Evolutionary conservation across 2,329 filamentous ascomycete species (phyloP).

Genomic region (Immersiporthe knoxdaviesiana): DNA sequence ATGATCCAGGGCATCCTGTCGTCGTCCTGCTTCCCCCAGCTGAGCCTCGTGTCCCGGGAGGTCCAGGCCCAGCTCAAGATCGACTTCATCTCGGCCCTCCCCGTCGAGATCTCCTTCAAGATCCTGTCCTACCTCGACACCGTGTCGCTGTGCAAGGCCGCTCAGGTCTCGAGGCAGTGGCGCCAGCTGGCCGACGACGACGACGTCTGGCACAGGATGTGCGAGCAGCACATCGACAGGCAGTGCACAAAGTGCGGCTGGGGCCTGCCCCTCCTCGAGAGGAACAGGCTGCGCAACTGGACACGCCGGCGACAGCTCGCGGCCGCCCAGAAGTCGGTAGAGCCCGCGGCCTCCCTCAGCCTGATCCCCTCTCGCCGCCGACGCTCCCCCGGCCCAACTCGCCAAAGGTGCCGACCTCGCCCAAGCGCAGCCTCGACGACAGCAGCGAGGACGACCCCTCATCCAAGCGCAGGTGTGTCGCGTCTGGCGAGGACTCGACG

Average conservation of each 20-base stretch:
- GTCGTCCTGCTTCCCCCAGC: slow-evolving; percentile 95
- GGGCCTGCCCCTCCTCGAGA: slow-evolving; percentile 87
- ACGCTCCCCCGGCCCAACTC: slow-evolving; percentile 36
- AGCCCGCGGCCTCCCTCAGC: slow-evolving; percentile 23
- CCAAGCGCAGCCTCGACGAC: slow-evolving; percentile 41
- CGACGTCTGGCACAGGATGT: slow-evolving; percentile 98
- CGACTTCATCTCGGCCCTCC: slow-evolving; percentile 89
- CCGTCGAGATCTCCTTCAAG: slow-evolving; percentile 88
- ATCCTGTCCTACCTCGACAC: slow-evolving; percentile 93
- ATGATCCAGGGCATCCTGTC: slow-evolving; percentile 97
- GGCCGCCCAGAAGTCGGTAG: slow-evolving; percentile 39
- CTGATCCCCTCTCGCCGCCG: slow-evolving; percentile 35
- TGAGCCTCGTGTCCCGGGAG: slow-evolving; percentile 88
- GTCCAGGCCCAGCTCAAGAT: slow-evolving; percentile 96
- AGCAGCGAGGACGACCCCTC: slow-evolving; percentile 28
- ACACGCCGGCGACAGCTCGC: slow-evolving; percentile 79
- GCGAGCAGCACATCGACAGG: slow-evolving; percentile 91
- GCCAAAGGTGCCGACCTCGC: slow-evolving; percentile 32
- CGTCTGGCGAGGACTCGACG: slow-evolving; percentile 31
- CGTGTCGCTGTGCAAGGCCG: slow-evolving; percentile 90
- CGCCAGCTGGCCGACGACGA: slow-evolving; percentile 91
- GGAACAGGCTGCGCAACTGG: slow-evolving; percentile 83
- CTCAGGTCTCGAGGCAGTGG: slow-evolving; percentile 91
- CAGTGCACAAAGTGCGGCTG: slow-evolving; percentile 96
- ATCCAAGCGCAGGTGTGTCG: slow-evolving; percentile 42